Base-by-base conservation (phyloP, 257 asterid species). In the Jacaranda mimosifolia region DNA sequence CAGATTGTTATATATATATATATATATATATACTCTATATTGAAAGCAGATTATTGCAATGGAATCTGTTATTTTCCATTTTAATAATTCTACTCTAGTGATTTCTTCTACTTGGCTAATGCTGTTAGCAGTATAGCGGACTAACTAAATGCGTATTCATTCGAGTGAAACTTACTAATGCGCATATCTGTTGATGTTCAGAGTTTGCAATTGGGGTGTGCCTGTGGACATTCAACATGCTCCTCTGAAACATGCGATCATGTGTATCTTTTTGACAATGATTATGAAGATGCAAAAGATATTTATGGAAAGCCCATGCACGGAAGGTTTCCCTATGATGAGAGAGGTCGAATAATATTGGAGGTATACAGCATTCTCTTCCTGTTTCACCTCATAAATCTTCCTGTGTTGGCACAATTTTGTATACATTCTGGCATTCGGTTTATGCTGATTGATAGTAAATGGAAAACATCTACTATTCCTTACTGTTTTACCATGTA, bases 301-400 rank as follows among this genome's bases (percentile, higher is more conserved):
- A 86, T 96, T 65, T 85, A 87, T 58, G 98, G 99, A 72, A 89
- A 84, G 76, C 82, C 99, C 79, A 92, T 96, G 96, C 89, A 67
- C 55, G 97, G 97, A 42, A 91, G 98, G 90, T 96, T 88, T 77
- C 97, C 99, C 3, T 93, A 93, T 77, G 98, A 96, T 72, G 98
- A 87, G 79, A 88, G 97, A 76, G 97, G 99, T 59, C 91, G 99
- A 42, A 87, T 96, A n/a, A 84, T 96, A 81, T 85, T 96, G 86
- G 97, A 96, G 99, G 99, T 96, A 93, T 75, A 58, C n/a, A 52
- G 39, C 75, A 62, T 48, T 18, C 83, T 84, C 65, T 73, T 81
- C 60, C 64, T 21, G 53, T 13, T 52, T 70, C 42, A 63, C 60
- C 46, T 49, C 52, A 4, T 74, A 32, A 56, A 45, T 38, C 69